Percentiles rank a stretch among this genome's conserved stretches.
phyloP scores from a whole-genome alignment of 139 green algal genomes.

The Closterium sp. region DNA sequence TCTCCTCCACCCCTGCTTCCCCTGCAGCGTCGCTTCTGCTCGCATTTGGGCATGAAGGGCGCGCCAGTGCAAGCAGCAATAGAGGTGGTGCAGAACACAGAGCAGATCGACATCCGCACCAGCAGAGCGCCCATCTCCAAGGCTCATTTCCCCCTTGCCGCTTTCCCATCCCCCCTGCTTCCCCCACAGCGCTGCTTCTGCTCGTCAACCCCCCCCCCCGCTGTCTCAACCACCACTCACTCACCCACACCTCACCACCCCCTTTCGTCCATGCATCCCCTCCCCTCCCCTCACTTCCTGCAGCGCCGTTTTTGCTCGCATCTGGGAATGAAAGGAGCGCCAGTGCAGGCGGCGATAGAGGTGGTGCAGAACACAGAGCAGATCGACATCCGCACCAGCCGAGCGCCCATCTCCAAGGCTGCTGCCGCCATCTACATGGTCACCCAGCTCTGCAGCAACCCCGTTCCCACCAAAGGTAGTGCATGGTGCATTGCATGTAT shows the following conservation, averaged over 20 bases:
- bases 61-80: constrained; percentile 44
- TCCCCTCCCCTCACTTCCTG: constrained; percentile 4
- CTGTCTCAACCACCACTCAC: no score
- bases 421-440: constrained; percentile 52
- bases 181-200: no score
- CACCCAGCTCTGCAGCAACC: constrained; percentile 30
- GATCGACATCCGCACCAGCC: constrained; percentile 34
- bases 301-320: constrained; percentile 62
- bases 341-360: constrained; percentile 48
- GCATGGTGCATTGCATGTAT: background rate
- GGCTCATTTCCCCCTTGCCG: no score
- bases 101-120: constrained; percentile 1
- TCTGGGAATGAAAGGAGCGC: constrained; percentile 48
- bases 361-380: constrained; percentile 50
- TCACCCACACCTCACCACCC: no score
- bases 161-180: no score
- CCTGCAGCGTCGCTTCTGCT: constrained; percentile 61
- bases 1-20: background rate
- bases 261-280: no score
- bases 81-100: constrained; percentile 53
- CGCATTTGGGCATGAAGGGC: constrained; percentile 48
- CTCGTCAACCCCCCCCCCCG: no score
- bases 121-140: constrained; percentile 36
- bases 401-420: constrained; percentile 43
- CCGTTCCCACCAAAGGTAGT: constrained; percentile 20